Conservation (phyloP, 495 filamentous ascomycete genomes). For the Friedmanniomyces endolithicus region DNA sequence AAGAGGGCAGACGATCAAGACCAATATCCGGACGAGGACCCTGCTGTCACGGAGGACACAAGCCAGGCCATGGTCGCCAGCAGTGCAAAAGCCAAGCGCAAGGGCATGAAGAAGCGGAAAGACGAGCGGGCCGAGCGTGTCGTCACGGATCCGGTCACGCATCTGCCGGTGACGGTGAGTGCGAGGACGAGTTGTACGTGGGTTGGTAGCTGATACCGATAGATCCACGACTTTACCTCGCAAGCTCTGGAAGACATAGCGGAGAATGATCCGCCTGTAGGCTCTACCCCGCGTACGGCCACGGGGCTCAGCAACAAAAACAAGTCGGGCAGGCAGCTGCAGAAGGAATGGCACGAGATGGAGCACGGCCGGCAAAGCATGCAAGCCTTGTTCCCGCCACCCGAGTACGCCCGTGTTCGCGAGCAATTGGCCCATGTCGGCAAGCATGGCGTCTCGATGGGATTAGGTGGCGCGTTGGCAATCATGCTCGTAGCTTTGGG, state of each 20-base stretch:
- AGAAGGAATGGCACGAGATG: constrained; percentile 36
- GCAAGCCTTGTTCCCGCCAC: constrained; percentile 50
- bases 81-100: constrained; percentile 46
- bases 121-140: constrained; percentile 41
- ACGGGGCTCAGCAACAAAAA: constrained; percentile 37
- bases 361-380: constrained; percentile 39
- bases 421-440: constrained; percentile 33
- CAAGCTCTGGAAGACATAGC: constrained; percentile 44
- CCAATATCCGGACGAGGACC: constrained; percentile 28
- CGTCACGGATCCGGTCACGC: constrained; percentile 63
- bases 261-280: constrained; percentile 41
- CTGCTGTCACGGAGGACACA: constrained; percentile 34
- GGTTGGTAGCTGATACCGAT: too few species aligned
- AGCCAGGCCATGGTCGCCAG: constrained; percentile 39
- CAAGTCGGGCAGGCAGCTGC: constrained; percentile 37
- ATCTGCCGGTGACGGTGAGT: constrained; percentile 41
- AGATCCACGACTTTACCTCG: constrained; percentile 50
- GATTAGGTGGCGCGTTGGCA: not conserved
- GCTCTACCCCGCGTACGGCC: constrained; percentile 29
- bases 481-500: constrained; percentile 1
- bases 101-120: constrained; percentile 39
- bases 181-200: too few species aligned
- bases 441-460: constrained; percentile 16
- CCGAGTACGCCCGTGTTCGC: constrained; percentile 39
- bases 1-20: constrained; percentile 18